A percentile compares a stretch with the other conserved stretches of the same genome.
These are phyloP conservation scores for Podila epigama DNA, from an alignment of 192 early-diverging fungal species.

Conservation along the genomic window DNA sequence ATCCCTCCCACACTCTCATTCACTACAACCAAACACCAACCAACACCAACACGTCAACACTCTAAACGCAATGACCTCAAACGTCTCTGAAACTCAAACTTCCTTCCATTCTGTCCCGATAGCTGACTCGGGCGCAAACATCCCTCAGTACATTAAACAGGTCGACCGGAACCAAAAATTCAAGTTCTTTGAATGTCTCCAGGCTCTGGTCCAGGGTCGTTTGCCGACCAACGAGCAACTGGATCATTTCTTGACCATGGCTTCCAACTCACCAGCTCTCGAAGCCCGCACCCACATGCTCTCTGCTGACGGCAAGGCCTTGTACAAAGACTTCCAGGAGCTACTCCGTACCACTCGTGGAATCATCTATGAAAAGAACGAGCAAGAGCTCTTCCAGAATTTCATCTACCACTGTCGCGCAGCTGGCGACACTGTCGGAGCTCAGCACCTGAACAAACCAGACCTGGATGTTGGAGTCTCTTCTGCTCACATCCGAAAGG, in stretches of 20 bases:
- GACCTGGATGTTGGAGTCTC: slow-evolving; percentile 13
- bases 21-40: not conserved
- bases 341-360: slow-evolving; percentile 41
- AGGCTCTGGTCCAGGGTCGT: slow-evolving; percentile 45
- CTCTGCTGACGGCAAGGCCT: slow-evolving; percentile 42
- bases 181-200: slow-evolving; percentile 44
- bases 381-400: slow-evolving; percentile 51
- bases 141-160: slow-evolving; percentile 32
- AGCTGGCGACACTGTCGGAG: slow-evolving; percentile 7
- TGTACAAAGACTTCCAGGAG: slow-evolving; percentile 49
- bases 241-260: slow-evolving; percentile 30
- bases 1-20: not conserved
- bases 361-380: slow-evolving; percentile 46
- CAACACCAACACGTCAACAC: not conserved
- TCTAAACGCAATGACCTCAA: slow-evolving; percentile 6
- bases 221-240: slow-evolving; percentile 54
- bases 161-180: slow-evolving; percentile 42
- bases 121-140: slow-evolving; percentile 28
- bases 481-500: slow-evolving; percentile 13
- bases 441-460: slow-evolving; percentile 3
- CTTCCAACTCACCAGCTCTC: slow-evolving; percentile 21
- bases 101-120: slow-evolving; percentile 11
- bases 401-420: slow-evolving; percentile 50
- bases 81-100: slow-evolving; percentile 18
- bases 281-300: slow-evolving; percentile 49